These are phyloP conservation scores for Geranium incanum DNA, from an alignment of 441 rosid genomes.

Conservation along the genomic window DNA sequence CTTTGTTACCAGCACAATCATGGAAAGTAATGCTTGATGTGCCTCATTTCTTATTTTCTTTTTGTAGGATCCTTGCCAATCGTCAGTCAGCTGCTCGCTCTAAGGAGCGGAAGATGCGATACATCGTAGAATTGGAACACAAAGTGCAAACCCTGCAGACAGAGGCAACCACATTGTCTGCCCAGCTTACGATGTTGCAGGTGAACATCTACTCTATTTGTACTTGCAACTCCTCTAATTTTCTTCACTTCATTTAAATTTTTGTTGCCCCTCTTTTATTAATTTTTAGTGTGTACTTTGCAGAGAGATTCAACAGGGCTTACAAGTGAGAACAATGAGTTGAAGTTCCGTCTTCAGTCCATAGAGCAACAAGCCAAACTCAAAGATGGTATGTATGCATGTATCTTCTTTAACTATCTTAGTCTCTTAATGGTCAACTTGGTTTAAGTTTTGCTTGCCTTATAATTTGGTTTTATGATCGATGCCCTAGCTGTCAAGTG, in stretches of 20 bases:
- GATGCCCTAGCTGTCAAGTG: background rate
- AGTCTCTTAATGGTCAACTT: background rate
- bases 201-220: constrained; percentile 27
- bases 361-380: constrained; percentile 95
- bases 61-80: constrained; percentile 74
- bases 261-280: background rate
- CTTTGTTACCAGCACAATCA: background rate
- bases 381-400: constrained; percentile 59
- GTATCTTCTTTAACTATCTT: background rate
- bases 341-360: constrained; percentile 94
- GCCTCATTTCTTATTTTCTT: constrained; percentile 5
- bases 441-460: background rate
- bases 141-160: constrained; percentile 97
- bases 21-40: background rate
- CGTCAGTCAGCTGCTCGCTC: constrained; percentile 97
- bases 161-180: constrained; percentile 93
- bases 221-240: background rate
- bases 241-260: constrained; percentile 3
- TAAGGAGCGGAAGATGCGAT: constrained; percentile 90
- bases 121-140: constrained; percentile 85
- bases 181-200: constrained; percentile 88
- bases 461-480: background rate
- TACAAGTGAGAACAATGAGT: constrained; percentile 80
- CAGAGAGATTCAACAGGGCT: constrained; percentile 92
- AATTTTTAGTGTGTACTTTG: background rate